These are phyloP conservation scores for Poteriospumella lacustris DNA, from an alignment of 108 stramenopile species.

Conservation along the genomic window DNA sequence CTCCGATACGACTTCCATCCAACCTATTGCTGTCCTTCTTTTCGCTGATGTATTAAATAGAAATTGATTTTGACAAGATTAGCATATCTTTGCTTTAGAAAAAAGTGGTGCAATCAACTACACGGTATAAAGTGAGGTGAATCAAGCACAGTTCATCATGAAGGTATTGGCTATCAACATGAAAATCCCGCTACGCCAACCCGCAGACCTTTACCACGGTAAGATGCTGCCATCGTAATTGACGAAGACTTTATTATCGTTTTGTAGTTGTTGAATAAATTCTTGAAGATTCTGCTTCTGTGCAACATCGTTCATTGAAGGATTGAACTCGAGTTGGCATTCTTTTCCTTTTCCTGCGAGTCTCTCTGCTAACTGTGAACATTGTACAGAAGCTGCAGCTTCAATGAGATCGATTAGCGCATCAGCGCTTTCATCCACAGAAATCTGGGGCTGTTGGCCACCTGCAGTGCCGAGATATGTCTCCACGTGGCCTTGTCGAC, in stretches of 20 bases:
- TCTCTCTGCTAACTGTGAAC: slow-evolving; percentile 7
- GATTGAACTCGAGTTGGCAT: slow-evolving; percentile 7
- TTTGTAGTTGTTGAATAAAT: slow-evolving; percentile 9
- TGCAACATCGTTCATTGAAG: slow-evolving; percentile 7
- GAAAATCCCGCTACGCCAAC: slow-evolving; percentile 6
- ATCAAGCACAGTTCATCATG: slow-evolving; percentile 2
- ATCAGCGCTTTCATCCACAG: slow-evolving; percentile 6
- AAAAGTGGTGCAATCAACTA: slow-evolving; percentile 8
- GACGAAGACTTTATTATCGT: slow-evolving; percentile 8
- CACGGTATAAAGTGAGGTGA: slow-evolving; percentile 7
- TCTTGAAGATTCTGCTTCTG: slow-evolving; percentile 7
- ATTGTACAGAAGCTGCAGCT: slow-evolving; percentile 7
- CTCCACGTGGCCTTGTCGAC: slow-evolving; percentile 5
- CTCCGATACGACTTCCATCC: not conserved
- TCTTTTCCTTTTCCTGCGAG: slow-evolving; percentile 7
- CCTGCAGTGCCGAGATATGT: slow-evolving; percentile 6
- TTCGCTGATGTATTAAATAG: slow-evolving; percentile 8
- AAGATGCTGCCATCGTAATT: slow-evolving; percentile 7
- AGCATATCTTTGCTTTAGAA: slow-evolving; percentile 8
- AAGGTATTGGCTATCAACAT: slow-evolving; percentile 8
- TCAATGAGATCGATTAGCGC: slow-evolving; percentile 7
- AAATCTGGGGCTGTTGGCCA: slow-evolving; percentile 6
- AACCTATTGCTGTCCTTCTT: slow-evolving; percentile 7
- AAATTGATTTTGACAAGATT: slow-evolving; percentile 9
- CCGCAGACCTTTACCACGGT: slow-evolving; percentile 6